Conservation (phyloP, 305 asterid genomes). For the Rubia peregrina region DNA sequence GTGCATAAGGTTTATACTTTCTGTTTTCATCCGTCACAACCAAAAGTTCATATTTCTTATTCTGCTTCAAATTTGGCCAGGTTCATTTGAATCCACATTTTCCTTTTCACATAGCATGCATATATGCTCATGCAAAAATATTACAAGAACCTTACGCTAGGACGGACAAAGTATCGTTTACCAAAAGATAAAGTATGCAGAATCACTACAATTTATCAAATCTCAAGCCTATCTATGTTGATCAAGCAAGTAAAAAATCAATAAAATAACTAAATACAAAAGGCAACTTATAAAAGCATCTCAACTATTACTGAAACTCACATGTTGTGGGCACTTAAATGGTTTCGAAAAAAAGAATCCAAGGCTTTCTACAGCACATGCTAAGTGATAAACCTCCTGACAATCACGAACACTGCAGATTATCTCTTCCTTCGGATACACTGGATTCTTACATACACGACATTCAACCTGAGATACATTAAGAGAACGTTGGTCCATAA, state of each 20-base stretch:
- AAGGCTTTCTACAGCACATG: constrained; percentile 49
- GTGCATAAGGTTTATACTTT: no score
- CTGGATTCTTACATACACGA: constrained; percentile 48
- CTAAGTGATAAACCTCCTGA: constrained; percentile 48
- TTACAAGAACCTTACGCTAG: no score
- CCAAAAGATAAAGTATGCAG: neutral
- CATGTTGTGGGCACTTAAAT: constrained; percentile 93
- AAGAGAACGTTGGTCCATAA: neutral
- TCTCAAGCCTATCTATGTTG: neutral
- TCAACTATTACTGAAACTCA: constrained; percentile 29
- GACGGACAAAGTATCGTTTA: no score
- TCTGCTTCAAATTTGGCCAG: no score
- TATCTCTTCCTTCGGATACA: constrained; percentile 46
- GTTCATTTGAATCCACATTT: no score
- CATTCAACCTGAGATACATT: constrained; percentile 53
- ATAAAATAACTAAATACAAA: neutral
- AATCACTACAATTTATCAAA: neutral
- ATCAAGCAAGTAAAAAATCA: neutral
- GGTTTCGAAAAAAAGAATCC: constrained; percentile 49
- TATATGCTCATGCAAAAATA: no score
- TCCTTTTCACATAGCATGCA: no score
- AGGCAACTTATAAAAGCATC: neutral
- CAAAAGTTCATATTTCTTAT: no score
- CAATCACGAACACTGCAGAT: constrained; percentile 64
- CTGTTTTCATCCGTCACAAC: no score